Conservation (phyloP, 768 basidiomycete species). For the Suillus decipiens region DNA sequence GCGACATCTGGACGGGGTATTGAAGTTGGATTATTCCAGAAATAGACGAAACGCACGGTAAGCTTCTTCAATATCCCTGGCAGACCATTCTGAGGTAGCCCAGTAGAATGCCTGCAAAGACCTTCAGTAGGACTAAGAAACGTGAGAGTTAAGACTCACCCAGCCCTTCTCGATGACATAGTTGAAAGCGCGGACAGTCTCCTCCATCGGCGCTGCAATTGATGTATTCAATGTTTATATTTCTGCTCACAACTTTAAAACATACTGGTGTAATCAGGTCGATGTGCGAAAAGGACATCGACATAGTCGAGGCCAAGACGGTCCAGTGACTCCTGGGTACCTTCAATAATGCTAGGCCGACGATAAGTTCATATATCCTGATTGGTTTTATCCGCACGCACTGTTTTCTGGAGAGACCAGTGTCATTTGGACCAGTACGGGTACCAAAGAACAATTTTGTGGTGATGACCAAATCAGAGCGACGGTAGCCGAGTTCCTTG, state of each 20-base stretch:
- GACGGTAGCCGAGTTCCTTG: slow-evolving; percentile 52
- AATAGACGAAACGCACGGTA: slow-evolving; percentile 27
- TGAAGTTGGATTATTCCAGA: not conserved
- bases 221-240: slow-evolving; percentile 7
- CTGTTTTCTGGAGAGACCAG: slow-evolving; percentile 37
- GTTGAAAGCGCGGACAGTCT: slow-evolving; percentile 61
- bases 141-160: slow-evolving; percentile 24
- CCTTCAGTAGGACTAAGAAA: not conserved
- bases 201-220: slow-evolving; percentile 45
- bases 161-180: slow-evolving; percentile 51
- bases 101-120: slow-evolving; percentile 41
- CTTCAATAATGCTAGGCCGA: slow-evolving; percentile 53
- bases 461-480: slow-evolving; percentile 52
- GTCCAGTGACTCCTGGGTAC: slow-evolving; percentile 49
- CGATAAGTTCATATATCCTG: not conserved
- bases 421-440: slow-evolving; percentile 45
- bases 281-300: slow-evolving; percentile 52
- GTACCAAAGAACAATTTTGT: slow-evolving; percentile 64
- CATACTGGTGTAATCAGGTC: slow-evolving; percentile 42
- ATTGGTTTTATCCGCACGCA: slow-evolving; percentile 12
- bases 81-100: slow-evolving; percentile 60
- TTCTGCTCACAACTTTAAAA: not conserved
- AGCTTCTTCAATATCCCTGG: slow-evolving; percentile 49
- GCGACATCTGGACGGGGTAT: slow-evolving; percentile 41
- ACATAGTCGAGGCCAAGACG: slow-evolving; percentile 57